phyloP scores from a whole-genome alignment of 305 asterid species.

The Fraxinus dipetala region DNA sequence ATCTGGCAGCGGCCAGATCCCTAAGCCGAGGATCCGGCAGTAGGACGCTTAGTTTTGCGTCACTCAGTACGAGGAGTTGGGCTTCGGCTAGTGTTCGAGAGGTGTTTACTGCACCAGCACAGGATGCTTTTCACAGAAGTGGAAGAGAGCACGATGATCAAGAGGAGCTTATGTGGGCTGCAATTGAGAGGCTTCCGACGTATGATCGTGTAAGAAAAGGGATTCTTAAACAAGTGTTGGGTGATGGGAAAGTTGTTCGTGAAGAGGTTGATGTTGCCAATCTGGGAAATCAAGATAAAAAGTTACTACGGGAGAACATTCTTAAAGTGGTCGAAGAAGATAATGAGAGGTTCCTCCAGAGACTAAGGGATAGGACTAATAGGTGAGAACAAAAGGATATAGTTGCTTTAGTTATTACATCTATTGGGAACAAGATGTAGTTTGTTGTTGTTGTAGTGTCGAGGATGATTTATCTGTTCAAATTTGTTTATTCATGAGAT shows the following conservation, averaged over 20 bases:
- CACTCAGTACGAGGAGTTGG: conserved; percentile 64
- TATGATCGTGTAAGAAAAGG: conserved; percentile 78
- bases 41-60: conserved; percentile 52
- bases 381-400: conserved; percentile 45
- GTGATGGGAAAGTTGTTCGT: conserved; percentile 61
- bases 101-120: conserved; percentile 59
- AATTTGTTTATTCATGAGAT: background rate
- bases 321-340: conserved; percentile 80
- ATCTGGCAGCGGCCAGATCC: conserved; percentile 46
- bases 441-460: background rate
- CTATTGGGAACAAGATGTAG: background rate
- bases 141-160: conserved; percentile 70
- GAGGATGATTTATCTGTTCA: background rate
- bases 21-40: conserved; percentile 55
- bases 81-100: conserved; percentile 81
- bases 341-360: conserved; percentile 71
- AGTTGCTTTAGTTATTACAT: background rate
- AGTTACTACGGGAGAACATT: conserved; percentile 53
- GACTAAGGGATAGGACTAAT: conserved; percentile 78
- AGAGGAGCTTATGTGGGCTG: conserved; percentile 92
- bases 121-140: conserved; percentile 66
- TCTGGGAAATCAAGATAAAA: conserved; percentile 58
- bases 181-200: conserved; percentile 85
- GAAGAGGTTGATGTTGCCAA: conserved; percentile 49
- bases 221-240: conserved; percentile 58